Evolutionary conservation across 208 protist genomes (phyloP), one percentile per base, ranked within the genome.

Genomic region (Acanthamoeba lenticulata): DNA sequence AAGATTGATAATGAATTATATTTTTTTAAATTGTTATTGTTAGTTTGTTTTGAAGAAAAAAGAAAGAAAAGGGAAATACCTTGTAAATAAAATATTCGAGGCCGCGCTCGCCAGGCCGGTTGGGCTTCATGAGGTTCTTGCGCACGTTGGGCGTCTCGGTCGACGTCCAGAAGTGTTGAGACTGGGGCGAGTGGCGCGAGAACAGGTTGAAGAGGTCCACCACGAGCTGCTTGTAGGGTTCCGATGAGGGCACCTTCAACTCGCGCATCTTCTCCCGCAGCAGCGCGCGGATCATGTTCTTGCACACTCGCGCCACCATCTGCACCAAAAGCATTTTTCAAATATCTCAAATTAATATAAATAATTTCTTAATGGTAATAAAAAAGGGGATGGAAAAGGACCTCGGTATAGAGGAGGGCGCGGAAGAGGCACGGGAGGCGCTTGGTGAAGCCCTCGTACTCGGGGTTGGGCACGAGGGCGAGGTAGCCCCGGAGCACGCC

Each of bases 211-310:
- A 92, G 60, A 92, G 55, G 57, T 74, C 57, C 27, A 77, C 40
- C 44, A 92, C 62, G 7, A 92, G 86, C 44, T 77, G 34, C 44
- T 52, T 65, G 36, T 92, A 92, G 62, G 86, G 86, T 52, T 92
- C 86, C 21, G 52, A 67, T 29, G 86, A 92, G 5, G 86, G 86
- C 3, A 92, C 86, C 42, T 74, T 92, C 21, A 92, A 34, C 57
- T 92, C 57, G 4, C 44, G 92, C 86, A 92, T 92, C 62, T 77
- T 92, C 60, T 92, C 86, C n/a, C 86, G 4, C 19, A 92, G 52
- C 36, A 92, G 55, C 2, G 86, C 86, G 6, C 62, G 34, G 24
- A 92, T 77, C 38, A 92, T 92, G 62, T 44, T 27, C 42, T 92
- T 92, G 34, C 86, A 92, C 47, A 92, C 86, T 5, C 86, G 52